Base-by-base conservation (phyloP, 176 grass and related monocot genomes). In the Carex scoparia region DNA sequence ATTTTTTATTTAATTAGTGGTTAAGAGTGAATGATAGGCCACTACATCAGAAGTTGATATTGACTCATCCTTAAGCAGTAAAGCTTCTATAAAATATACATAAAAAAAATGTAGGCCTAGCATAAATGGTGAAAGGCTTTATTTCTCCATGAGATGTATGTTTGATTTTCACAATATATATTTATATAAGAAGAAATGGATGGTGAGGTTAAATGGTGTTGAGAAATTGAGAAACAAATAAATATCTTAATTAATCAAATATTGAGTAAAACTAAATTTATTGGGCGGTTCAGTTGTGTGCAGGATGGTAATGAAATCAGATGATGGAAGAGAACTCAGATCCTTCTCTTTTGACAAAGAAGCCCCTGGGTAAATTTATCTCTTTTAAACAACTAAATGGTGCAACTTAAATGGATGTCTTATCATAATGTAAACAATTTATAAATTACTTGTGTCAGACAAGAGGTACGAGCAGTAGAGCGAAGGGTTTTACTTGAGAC, bases 291-390 rank as follows among this genome's bases (percentile, higher is more conserved):
- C 89, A 93, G 89, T 90, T 89, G 81, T 56, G 65, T 86, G 68
- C 92, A 98, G 95, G 81, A 80, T 98, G 88, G 86, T 84, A 86
- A 98, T 98, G 91, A 90, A 90, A 69, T 93, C 95, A 61, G 82
- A 85, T 16, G 89, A 91, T 67, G 92, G 93, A 58, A 76, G 83
- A 83, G 84, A 90, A 56, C 69, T 98, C 53, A 90, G 95, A 18
- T 92, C 92, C 37, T 98, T 98, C 87, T 88, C 76, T 37, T 92
- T 98, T 59, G 85, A 98, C 59, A 89, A 98, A 80, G 95, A 98
- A 81, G 93, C 87, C 30, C 92, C 95, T 9, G 93, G 91, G 94
- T 97, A 92, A 37, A 44, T 78, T 65, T 40, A 66, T 83, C 14
- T 83, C 63, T 49, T 48, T 83, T 49, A 12, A 83, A 46, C 23